phyloP scores from a whole-genome alignment of 305 asterid species.

The Fraxinus xanthoxyloides region DNA sequence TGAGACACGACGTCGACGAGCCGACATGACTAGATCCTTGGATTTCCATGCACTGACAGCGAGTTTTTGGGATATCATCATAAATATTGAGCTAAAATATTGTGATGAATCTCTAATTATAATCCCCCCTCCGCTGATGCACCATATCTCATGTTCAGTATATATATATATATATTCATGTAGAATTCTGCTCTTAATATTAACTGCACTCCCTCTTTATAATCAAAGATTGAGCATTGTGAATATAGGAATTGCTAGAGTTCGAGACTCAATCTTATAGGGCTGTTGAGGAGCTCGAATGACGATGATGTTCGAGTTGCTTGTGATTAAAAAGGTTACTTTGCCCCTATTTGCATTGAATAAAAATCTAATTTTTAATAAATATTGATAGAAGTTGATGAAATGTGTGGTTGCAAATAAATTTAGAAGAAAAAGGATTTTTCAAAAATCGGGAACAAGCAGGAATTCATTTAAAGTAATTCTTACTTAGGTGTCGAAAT shows the following conservation, averaged over 20 bases:
- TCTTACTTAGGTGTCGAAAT: too few relatives aligned
- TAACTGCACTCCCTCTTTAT: too few relatives aligned
- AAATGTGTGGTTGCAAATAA: neutral
- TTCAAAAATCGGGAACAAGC: neutral
- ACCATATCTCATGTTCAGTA: neutral
- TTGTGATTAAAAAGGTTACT: neutral
- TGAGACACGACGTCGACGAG: neutral
- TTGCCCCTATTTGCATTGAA: too few relatives aligned
- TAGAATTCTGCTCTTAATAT: too few relatives aligned
- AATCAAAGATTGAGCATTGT: too few relatives aligned
- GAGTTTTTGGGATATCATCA: neutral
- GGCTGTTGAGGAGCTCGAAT: neutral
- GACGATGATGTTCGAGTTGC: neutral
- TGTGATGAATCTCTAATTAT: neutral
- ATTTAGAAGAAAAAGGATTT: too few relatives aligned
- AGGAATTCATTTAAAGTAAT: neutral
- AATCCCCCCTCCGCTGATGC: neutral
- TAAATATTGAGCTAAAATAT: too few relatives aligned
- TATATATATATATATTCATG: too few relatives aligned
- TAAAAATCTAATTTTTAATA: neutral
- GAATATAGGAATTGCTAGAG: too few relatives aligned
- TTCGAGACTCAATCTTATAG: neutral
- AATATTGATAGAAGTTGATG: too few relatives aligned
- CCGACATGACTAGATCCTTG: neutral
- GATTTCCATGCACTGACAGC: neutral